These are phyloP conservation scores for Rutstroemia sp. DNA, from an alignment of 2,329 filamentous ascomycete species.

Conservation along the genomic window DNA sequence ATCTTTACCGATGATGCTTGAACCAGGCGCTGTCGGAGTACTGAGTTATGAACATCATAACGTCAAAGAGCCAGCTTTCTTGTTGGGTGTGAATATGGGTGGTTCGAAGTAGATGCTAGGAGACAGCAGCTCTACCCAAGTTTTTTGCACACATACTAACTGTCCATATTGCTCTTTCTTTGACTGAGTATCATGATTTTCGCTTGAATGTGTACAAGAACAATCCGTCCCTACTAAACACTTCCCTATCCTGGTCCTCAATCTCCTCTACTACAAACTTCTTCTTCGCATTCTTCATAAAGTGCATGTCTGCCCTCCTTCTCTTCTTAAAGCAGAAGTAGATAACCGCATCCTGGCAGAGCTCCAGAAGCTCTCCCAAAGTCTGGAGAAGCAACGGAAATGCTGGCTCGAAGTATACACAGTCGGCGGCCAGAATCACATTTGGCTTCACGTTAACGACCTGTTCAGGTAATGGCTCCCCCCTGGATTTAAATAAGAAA, in stretches of 20 bases:
- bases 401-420: slow-evolving; percentile 93
- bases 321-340: slow-evolving; percentile 95
- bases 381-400: slow-evolving; percentile 83
- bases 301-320: slow-evolving; percentile 70
- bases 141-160: not conserved
- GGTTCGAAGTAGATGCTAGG: not conserved
- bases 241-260: slow-evolving; percentile 50
- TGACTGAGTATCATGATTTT: slow-evolving; percentile 24
- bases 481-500: slow-evolving; percentile 37
- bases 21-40: slow-evolving; percentile 33
- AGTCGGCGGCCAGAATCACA: slow-evolving; percentile 89
- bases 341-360: slow-evolving; percentile 57
- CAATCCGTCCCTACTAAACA: slow-evolving; percentile 50
- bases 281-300: slow-evolving; percentile 64
- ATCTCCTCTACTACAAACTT: slow-evolving; percentile 56
- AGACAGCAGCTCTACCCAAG: not conserved
- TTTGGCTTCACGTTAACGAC: slow-evolving; percentile 57
- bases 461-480: slow-evolving; percentile 47
- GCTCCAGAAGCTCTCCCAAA: slow-evolving; percentile 62
- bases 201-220: slow-evolving; percentile 54
- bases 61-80: slow-evolving; percentile 32
- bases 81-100: slow-evolving; percentile 31
- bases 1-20: slow-evolving; percentile 32
- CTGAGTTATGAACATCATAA: slow-evolving; percentile 33
- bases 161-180: not conserved